Base-by-base conservation (phyloP, 1,284 basidiomycete genomes). In the Cryptococcus deneoformans region DNA sequence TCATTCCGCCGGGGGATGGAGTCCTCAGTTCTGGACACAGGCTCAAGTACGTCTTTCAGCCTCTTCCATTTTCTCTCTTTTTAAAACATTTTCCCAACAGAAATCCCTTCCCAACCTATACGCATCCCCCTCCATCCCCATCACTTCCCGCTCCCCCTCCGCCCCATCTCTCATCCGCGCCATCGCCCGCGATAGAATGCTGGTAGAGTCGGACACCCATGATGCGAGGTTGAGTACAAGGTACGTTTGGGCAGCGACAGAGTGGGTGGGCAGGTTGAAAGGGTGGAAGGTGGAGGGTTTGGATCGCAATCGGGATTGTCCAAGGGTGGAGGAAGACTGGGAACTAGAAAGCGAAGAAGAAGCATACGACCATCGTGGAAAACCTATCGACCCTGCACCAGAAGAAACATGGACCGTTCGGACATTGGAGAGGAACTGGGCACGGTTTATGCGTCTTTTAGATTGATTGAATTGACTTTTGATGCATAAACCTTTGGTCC, bases 121-220 rank as follows among this genome's bases (percentile, higher is more conserved):
- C 67, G 77, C 78, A n/a, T 24, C 78, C 77, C 1, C 80, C 34
- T 77, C 76, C 1, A 73, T 80, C 4, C 70, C 74, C 54, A 74
- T 81, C 54, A 79, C 78, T 2, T 70, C 68, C 4, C 68, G 79
- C 6, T 69, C 71, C 63, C 63, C 67, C 0, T 57, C 65, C 1
- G 76, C 77, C 5, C 61, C 70, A 2, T 60, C 64, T 1, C 64
- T 77, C 16, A 73, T 81, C 12, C 56, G 64, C 11, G 54, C 70
- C 2, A 71, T 78, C 29, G 64, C 70, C 16, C 53, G 59, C 3
- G 66, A 76, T n/a, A 58, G 77, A 16, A 57, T 81, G 8, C 61
- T 81, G 5, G 69, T 80, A 6, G 80, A 81, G 57, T 72, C 69
- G 24, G 80, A 81, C 59, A 70, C 70, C 29, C 69, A 75, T 54